Evolutionary conservation across 306 rosid species (phyloP), one percentile per base, ranked within the genome.

Genomic region (Inga laurina): DNA sequence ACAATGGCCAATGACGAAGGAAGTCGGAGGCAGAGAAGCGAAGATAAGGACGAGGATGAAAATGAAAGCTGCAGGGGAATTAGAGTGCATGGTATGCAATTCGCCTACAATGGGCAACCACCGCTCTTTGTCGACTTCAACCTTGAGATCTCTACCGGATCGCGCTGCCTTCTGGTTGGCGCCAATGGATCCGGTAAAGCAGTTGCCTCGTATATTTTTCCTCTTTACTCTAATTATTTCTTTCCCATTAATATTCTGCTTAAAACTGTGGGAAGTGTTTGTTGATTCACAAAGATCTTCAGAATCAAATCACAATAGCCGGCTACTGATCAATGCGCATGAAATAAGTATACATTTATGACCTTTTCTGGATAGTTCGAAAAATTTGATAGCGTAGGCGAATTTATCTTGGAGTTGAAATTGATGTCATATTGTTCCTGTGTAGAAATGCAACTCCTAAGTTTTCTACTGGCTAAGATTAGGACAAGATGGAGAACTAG

Each of bases 101-200:
- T 93, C 84, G 71, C 90, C 7, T 96, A 96, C 88, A 88, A 87
- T 8, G 85, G 64, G 10, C 92, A 89, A 65, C 81, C 96, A 0
- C 96, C 98, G 3, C 89, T 96, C 61, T 96, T 93, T 80, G 76
- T 77, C 73, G 93, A 96, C 21, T 96, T 93, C 86, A 83, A 77
- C 86, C 97, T 93, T 76, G n/a, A 85, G 44, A 81, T 96, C 75
- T 41, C 86, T 39, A 90, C 97, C 3, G 98, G 99, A 89, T 93
- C 98, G 18, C 97, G 99, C 11, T 96, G 99, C 89, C 97, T 96
- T 72, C 94, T 96, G 51, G 83, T 96, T 37, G 99, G 99, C 71
- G 99, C 99, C 64, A 96, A 96, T 46, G 99, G 99, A 90, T 93
- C 99, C 35, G 98, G 98, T 90, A 88, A 78, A 32, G 10, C 16